Base-by-base conservation (phyloP, 345 rosid species). In the Aegle marmelos region DNA sequence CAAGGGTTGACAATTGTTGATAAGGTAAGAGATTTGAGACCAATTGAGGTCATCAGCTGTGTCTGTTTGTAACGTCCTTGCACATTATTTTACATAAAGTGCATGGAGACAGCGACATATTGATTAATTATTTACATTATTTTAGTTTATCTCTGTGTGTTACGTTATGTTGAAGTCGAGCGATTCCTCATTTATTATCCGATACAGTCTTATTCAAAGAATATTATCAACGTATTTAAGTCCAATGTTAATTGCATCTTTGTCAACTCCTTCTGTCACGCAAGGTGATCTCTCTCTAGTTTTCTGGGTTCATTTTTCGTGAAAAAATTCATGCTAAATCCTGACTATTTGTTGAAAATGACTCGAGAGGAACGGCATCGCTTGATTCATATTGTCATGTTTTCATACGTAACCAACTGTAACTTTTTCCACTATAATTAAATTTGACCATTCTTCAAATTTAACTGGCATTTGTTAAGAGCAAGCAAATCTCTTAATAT, bases 21-120 rank as follows among this genome's bases (percentile, higher is more conserved):
- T 56, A 80, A 61, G 74, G 36, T 28, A 58, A 65, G 61, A 53
- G 64, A 70, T 11, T 24, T 45, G 73, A 70, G 85, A 75, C 71
- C 79, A 67, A 24, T 24, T 80, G 81, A 86, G 81, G 77, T 88
- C 88, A 83, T 85, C 88, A 82, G 77, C 84, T 70, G 74, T 82
- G 86, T 77, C 78, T 48, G 59, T 74, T 79, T 63, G 82, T 56
- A 9, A 76, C 78, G 24, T 74, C 56, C 37, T 77, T 37, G 16
- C 13, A 7, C 72, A 66, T 76, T 74, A 75, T 85, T 75, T 61
- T 75, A 72, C 73, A 81, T 36, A 81, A 81, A 85, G 88, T 83
- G 77, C 81, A 60, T 59, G 27, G 19, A 65, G 83, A 82, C 28
- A 79, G 75, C 68, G 79, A 79, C 79, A n/a, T 1, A 2, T 62